phyloP scores from a whole-genome alignment of 805 yeast genomes.

The Saccharomycopsis fermentans region DNA sequence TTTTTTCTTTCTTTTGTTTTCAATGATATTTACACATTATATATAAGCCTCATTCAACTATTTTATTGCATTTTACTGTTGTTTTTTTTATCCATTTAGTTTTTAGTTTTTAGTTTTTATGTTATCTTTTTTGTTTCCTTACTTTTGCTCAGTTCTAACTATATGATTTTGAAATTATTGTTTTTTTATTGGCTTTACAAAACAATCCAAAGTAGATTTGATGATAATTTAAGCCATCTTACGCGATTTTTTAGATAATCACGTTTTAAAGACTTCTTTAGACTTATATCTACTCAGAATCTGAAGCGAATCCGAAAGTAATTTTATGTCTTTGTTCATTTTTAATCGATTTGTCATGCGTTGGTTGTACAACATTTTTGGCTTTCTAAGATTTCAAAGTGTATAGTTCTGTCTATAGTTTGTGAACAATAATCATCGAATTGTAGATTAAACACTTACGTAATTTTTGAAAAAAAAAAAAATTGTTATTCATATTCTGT shows the following conservation, averaged over 20 bases:
- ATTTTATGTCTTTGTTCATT: too few relatives aligned
- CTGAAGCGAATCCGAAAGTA: too few relatives aligned
- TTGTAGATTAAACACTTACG: too few relatives aligned
- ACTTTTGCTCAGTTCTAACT: not conserved
- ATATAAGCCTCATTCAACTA: not conserved
- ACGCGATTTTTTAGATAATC: not conserved
- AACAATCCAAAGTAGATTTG: not conserved
- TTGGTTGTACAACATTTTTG: too few relatives aligned
- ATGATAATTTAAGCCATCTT: not conserved
- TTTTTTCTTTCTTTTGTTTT: not conserved
- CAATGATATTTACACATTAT: not conserved
- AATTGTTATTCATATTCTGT: too few relatives aligned
- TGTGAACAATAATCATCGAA: too few relatives aligned
- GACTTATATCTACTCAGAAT: too few relatives aligned
- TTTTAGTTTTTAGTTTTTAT: not conserved
- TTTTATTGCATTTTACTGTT: not conserved
- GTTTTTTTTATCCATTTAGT: not conserved
- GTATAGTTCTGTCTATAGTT: too few relatives aligned
- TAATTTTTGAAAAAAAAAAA: too few relatives aligned
- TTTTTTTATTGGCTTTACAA: not conserved
- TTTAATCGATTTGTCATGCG: too few relatives aligned
- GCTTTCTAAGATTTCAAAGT: too few relatives aligned
- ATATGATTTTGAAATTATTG: not conserved
- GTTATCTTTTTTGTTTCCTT: not conserved
- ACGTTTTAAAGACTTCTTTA: too few relatives aligned